Conservation (phyloP, 371 early-diverging fungal species). For the Sporodiniella umbellata region DNA sequence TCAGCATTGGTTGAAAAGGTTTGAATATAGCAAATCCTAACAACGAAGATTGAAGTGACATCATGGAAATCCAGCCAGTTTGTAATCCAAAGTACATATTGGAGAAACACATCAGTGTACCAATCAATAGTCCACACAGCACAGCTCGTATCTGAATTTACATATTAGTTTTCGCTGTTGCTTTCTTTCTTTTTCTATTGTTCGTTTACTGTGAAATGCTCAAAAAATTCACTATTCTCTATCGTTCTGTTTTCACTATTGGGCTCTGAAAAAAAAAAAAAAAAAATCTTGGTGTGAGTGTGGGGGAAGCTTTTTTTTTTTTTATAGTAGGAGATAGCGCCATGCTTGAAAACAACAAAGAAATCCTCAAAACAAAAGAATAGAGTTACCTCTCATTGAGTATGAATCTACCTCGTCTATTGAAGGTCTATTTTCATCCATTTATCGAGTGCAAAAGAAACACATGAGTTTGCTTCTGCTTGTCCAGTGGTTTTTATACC, state of each 20-base stretch:
- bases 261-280: neutral
- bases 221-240: neutral
- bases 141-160: conserved; percentile 51
- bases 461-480: too few relatives aligned
- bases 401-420: neutral
- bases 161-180: neutral
- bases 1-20: conserved; percentile 46
- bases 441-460: neutral
- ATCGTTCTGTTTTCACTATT: neutral
- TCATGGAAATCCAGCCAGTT: conserved; percentile 87
- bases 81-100: conserved; percentile 87
- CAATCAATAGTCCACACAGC: conserved; percentile 63
- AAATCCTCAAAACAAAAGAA: neutral
- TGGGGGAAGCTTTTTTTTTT: too few relatives aligned
- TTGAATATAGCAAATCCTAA: conserved; percentile 78
- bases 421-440: neutral
- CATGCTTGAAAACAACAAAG: too few relatives aligned
- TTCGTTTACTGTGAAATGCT: conserved; percentile 21
- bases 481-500: too few relatives aligned
- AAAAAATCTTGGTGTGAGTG: neutral
- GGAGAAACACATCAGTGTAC: conserved; percentile 73
- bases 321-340: too few relatives aligned
- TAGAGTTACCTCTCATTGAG: conserved; percentile 1
- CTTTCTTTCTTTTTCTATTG: neutral
- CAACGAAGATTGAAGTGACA: conserved; percentile 81